phyloP scores from a whole-genome alignment of 306 rosid genomes.

The Ormosia emarginata region DNA sequence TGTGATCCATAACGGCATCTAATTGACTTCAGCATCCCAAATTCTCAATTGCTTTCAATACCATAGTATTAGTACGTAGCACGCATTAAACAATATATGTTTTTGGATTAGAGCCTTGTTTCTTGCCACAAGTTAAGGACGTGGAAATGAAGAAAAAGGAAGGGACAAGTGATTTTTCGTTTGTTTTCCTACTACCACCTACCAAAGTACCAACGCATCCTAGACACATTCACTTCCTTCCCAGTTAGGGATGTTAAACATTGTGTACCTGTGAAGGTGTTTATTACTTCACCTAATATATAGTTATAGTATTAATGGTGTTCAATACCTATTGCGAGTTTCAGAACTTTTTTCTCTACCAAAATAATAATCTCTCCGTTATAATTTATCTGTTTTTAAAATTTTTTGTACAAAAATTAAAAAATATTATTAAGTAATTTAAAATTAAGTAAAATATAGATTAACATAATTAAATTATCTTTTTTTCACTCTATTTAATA shows the following conservation, averaged over 20 bases:
- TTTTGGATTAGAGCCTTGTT: neutral
- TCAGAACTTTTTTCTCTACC: neutral
- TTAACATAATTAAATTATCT: no score
- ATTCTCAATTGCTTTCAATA: neutral
- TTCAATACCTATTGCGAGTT: neutral
- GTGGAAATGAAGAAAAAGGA: constrained; percentile 8
- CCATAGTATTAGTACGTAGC: neutral
- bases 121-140: constrained; percentile 24
- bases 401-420: no score
- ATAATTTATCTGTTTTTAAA: no score
- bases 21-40: constrained; percentile 10
- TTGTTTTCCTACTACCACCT: constrained; percentile 22
- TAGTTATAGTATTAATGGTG: neutral
- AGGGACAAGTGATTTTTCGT: neutral
- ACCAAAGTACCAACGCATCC: neutral
- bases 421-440: no score
- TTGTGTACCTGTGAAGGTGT: constrained; percentile 23
- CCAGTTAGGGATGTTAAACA: neutral
- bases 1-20: constrained; percentile 14
- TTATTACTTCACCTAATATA: constrained; percentile 23
- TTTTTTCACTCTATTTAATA: no score
- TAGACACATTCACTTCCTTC: constrained; percentile 22
- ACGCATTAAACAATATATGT: neutral
- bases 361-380: neutral
- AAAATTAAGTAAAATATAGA: no score